Conservation (phyloP, 768 basidiomycete species). For the Naganishia vishniacii region DNA sequence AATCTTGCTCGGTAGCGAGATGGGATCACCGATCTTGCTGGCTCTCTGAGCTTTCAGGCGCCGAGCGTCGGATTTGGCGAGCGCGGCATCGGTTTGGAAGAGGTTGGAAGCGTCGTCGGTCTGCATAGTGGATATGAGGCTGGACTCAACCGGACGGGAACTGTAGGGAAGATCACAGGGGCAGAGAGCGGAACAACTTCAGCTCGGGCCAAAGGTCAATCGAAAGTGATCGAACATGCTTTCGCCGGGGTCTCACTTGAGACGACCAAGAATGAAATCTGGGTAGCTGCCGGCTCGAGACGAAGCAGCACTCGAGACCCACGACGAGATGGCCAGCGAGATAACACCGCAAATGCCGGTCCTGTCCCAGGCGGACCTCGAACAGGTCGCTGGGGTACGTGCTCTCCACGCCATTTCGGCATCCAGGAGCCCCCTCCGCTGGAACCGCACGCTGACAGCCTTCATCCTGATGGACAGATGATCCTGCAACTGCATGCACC, state of each 20-base stretch:
- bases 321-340: not conserved
- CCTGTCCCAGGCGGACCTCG: slow-evolving; percentile 34
- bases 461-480: slow-evolving; percentile 28
- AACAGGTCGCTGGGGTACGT: slow-evolving; percentile 38
- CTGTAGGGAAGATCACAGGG: not conserved
- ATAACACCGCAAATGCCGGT: slow-evolving; percentile 34
- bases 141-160: too few species aligned
- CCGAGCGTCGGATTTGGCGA: slow-evolving; percentile 60
- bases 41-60: slow-evolving; percentile 61
- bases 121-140: slow-evolving; percentile 49
- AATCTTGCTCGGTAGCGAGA: slow-evolving; percentile 69
- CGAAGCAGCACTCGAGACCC: not conserved
- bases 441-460: not conserved
- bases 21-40: slow-evolving; percentile 70
- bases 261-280: not conserved
- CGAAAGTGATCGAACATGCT: slow-evolving; percentile 10
- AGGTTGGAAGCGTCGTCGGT: slow-evolving; percentile 55
- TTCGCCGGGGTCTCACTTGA: too few species aligned
- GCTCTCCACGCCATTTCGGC: not conserved
- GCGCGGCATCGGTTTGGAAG: slow-evolving; percentile 67
- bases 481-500: slow-evolving; percentile 41
- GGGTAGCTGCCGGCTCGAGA: too few species aligned
- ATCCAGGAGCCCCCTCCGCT: too few species aligned
- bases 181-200: too few species aligned
- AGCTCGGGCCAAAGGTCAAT: not conserved